phyloP scores from a whole-genome alignment of 305 asterid species.

The Rubia balearica region DNA sequence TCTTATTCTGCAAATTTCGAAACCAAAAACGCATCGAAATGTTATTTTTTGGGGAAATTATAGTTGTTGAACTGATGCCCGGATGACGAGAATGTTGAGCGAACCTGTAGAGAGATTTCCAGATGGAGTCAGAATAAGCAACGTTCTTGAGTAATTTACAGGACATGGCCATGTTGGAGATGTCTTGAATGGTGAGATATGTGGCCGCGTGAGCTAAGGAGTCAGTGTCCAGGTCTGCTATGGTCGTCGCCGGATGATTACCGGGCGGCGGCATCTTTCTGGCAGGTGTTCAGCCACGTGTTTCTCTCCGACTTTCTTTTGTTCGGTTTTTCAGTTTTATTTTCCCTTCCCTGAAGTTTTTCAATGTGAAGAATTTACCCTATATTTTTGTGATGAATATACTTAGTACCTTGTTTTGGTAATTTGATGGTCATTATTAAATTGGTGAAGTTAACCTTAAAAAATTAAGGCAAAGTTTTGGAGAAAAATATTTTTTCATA shows the following conservation, averaged over 20 bases:
- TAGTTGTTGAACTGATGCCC: not conserved
- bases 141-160: slow-evolving; percentile 46
- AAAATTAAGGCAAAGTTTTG: no score
- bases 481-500: no score
- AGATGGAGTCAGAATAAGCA: slow-evolving; percentile 59
- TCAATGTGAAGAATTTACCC: not conserved
- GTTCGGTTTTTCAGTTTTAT: not conserved
- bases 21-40: not conserved
- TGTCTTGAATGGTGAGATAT: slow-evolving; percentile 42
- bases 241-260: slow-evolving; percentile 17
- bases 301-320: not conserved
- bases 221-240: slow-evolving; percentile 52
- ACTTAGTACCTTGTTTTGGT: no score
- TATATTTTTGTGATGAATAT: no score
- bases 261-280: not conserved
- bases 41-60: not conserved
- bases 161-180: slow-evolving; percentile 59
- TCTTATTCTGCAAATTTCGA: slow-evolving; percentile 38
- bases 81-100: not conserved
- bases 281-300: not conserved
- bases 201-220: slow-evolving; percentile 46
- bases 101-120: slow-evolving; percentile 65
- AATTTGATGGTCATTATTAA: no score
- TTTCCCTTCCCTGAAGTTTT: not conserved
- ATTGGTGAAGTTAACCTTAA: no score